These are phyloP conservation scores for Epichloe scottii DNA, from an alignment of 2,329 filamentous ascomycete genomes.

Conservation along the genomic window DNA sequence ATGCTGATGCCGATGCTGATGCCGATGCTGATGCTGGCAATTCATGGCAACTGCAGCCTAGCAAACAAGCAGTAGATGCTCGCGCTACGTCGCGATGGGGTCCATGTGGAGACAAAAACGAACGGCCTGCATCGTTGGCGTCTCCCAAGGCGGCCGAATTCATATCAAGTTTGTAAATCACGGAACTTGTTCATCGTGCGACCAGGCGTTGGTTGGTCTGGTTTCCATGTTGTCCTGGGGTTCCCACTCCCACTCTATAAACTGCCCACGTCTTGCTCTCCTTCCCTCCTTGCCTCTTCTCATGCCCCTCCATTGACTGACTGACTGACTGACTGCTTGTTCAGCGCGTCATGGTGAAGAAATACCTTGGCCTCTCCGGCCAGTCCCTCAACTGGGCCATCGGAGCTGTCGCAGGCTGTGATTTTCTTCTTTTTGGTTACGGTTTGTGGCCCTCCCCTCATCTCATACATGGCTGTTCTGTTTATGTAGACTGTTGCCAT, in stretches of 20 bases:
- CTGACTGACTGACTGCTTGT: too few species aligned
- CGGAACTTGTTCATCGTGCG: too few species aligned
- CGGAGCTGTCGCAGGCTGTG: conserved; percentile 57
- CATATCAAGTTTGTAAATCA: neutral
- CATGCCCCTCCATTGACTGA: too few species aligned
- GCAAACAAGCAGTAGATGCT: too few species aligned
- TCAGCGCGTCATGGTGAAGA: conserved; percentile 17
- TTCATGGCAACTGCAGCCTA: too few species aligned
- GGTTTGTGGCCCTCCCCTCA: conserved; percentile 24
- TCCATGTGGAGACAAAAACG: neutral
- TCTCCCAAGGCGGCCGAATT: neutral
- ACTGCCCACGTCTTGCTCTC: neutral
- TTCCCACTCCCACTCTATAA: neutral
- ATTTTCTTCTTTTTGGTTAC: conserved; percentile 53
- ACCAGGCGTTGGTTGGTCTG: too few species aligned
- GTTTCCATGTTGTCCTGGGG: neutral
- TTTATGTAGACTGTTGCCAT: neutral
- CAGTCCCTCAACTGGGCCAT: conserved; percentile 55
- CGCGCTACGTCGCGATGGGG: neutral
- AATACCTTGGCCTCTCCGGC: conserved; percentile 55
- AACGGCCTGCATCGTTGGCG: neutral
- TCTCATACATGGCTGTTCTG: neutral
- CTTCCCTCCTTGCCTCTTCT: neutral
- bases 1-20: neutral
- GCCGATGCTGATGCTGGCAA: neutral